Base-by-base conservation (phyloP, 2,329 filamentous ascomycete species). In the Neofusicoccum laricinum region DNA sequence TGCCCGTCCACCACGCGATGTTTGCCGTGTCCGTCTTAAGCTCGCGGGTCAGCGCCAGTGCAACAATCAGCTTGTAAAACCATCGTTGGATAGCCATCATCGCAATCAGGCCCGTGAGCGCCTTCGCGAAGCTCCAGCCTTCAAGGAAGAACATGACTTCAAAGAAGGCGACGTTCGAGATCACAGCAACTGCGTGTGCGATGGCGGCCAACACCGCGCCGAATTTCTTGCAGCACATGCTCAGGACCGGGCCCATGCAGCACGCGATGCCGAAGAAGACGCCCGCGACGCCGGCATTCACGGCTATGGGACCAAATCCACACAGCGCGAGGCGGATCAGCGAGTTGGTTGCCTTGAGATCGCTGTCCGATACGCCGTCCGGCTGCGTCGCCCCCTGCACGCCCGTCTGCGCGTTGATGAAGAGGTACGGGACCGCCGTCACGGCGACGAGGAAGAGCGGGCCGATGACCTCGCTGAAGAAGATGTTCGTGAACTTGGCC, bases 161-260 rank as follows among this genome's bases (percentile, higher is more conserved):
- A 76, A 96, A 98, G 77, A 96, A 90, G 53, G 92, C 84, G 12
- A 99, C 81, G n/a, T 97, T 86, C 77, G 93, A 86, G 68, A 99
- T 86, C 67, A 97, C 95, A 11, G 95, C 89, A 48, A 95, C 81
- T 43, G 85, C 93, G 78, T 99, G 95, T 0, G 94, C 94, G 75
- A 99, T 96, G 62, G 88, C 95, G 6, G 95, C 95, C 34, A 99
- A 83, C 2, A 99, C 95, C 61, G 92, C 90, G 73, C 95, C 95
- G 67, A 98, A 98, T 79, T 97, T 98, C 88, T 99, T 98, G 87
- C 95, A 99, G 83, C 95, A 99, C 92, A 99, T 97, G 82, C 92
- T 91, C 59, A 99, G 85, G 11, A 99, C 69, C 0, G 95, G 95
- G 66, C 95, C 95, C 91, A 97, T 97, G 78, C 91, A 99, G 76